Conservation (phyloP, 2,329 filamentous ascomycete genomes). For the Teratosphaeria nubilosa region DNA sequence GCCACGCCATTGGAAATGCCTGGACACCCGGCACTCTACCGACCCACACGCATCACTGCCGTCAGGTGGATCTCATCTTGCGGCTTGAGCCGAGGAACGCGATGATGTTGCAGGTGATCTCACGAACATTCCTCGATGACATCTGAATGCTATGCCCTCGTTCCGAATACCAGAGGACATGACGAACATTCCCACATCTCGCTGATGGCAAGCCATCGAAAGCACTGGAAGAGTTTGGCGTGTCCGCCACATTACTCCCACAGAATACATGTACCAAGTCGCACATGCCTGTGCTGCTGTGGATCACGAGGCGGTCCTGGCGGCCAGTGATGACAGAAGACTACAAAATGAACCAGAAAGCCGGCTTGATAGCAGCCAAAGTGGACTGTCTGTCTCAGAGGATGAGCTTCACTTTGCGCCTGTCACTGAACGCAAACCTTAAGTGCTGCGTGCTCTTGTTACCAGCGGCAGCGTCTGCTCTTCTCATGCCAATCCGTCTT, state of each 20-base stretch:
- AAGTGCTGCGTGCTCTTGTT: neutral
- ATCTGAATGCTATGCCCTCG: neutral
- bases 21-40: neutral
- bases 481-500: neutral
- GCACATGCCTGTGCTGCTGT: neutral
- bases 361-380: neutral
- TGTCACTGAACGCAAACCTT: neutral
- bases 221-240: neutral
- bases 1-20: neutral
- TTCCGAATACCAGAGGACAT: neutral
- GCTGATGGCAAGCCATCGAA: neutral
- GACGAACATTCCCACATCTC: neutral
- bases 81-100: neutral
- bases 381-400: neutral
- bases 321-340: neutral
- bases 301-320: neutral
- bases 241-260: neutral
- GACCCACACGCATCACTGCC: neutral
- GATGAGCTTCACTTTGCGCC: neutral
- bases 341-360: neutral
- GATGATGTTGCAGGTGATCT: neutral
- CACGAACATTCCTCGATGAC: neutral
- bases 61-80: neutral
- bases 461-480: neutral
- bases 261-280: neutral